Percentiles rank a stretch among this genome's conserved stretches.
Conservation (phyloP, 2,329 filamentous ascomycete species). For the Fonsecaea pugnacius region DNA sequence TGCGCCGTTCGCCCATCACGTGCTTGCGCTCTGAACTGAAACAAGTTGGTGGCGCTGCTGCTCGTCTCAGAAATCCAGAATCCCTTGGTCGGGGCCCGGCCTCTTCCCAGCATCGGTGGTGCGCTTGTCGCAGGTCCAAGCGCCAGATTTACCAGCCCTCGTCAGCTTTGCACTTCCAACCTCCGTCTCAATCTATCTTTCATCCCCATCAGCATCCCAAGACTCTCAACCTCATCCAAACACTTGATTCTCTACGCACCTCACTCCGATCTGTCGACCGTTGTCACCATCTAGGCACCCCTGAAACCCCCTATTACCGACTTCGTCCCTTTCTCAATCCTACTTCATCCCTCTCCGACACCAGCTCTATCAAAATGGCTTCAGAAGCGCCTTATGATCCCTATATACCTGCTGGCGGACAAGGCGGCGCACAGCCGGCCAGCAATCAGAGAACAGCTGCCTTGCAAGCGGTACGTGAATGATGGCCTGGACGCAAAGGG, state of each 20-base stretch:
- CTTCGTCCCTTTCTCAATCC: slow-evolving; percentile 15
- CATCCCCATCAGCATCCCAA: slow-evolving; percentile 18
- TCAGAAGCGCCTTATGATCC: slow-evolving; percentile 77
- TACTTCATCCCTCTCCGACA: slow-evolving; percentile 1
- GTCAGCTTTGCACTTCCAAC: slow-evolving; percentile 31
- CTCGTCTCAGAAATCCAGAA: slow-evolving; percentile 19
- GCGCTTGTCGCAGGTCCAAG: slow-evolving; percentile 29
- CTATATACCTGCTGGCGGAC: slow-evolving; percentile 74
- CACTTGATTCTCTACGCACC: slow-evolving; percentile 4
- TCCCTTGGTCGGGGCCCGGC: slow-evolving; percentile 7
- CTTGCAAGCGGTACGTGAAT: slow-evolving; percentile 76
- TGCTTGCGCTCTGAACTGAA: slow-evolving; percentile 8
- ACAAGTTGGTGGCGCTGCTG: slow-evolving; percentile 9
- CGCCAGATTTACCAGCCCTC: slow-evolving; percentile 33
- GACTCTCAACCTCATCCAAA: slow-evolving; percentile 15
- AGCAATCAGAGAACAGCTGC: slow-evolving; percentile 71
- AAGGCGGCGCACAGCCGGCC: slow-evolving; percentile 46
- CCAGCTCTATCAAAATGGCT: slow-evolving; percentile 52
- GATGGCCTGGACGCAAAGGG: background rate
- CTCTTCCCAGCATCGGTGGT: slow-evolving; percentile 2
- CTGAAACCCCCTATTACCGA: background rate
- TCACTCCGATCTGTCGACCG: background rate
- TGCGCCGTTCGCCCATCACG: slow-evolving; percentile 6
- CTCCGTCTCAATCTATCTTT: slow-evolving; percentile 25
- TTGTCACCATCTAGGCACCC: background rate